Base-by-base conservation (phyloP, 371 early-diverging fungal species). In the Gilbertella persicaria region DNA sequence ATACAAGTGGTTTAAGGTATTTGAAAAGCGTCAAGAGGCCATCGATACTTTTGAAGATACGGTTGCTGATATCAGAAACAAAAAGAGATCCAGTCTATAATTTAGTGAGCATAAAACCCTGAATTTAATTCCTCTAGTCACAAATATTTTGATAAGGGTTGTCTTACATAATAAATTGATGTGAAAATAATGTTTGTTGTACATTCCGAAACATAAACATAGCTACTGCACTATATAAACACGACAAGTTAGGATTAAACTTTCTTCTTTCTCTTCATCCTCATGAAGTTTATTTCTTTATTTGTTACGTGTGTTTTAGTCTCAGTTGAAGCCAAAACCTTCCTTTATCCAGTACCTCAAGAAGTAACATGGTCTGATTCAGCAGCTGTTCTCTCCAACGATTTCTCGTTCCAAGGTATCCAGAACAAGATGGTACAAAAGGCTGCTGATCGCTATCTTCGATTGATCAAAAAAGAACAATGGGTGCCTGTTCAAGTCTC, bases 311-410 rank as follows among this genome's bases (percentile, higher is more conserved):
- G 67, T 13, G 58, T 64, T 16, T 40, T 65, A 16, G 24, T 62
- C 14, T 60, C 55, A 36, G 52, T 50, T 25, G 59, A 67, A 16
- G 77, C 73, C 24, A 67, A 60, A 45, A 73, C 73, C 0, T 58
- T 66, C 21, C 62, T 73, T 1, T 66, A 73, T 26, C 77, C 77
- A 28, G 62, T 63, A n/a, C 77, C 77, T 54, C 77, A 71, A 45
- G n/a, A 39, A 4, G 64, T 73, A 10, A 21, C 54, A 21, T 77
- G 77, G 77, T 60, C 69, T 2, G 73, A 67, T 29, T 43, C 67
- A 40, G 53, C 50, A 5, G 55, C 58, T 5, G 19, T 55, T 5
- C 51, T 77, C 4, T 44, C 55, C 8, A 44, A 25, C 28, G 14
- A 65, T 2, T 70, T 75, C 21, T 48, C 55, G 2, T 64, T 72